phyloP scores from a whole-genome alignment of 1,284 basidiomycete species.

The Chiua sp. region DNA sequence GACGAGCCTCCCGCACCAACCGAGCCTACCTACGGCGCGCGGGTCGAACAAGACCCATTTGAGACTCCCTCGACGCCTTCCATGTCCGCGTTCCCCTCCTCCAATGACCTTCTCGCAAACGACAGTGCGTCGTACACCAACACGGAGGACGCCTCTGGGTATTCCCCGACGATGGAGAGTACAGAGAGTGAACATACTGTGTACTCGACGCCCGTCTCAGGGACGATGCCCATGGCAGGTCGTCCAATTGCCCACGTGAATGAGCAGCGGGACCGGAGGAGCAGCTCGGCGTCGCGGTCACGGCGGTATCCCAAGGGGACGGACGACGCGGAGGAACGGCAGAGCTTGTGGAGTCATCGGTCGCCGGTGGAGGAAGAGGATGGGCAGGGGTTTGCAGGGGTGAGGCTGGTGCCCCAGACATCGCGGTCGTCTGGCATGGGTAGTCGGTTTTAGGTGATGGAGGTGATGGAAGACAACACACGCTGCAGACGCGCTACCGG shows the following conservation, averaged over 20 bases:
- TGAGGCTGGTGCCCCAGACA: constrained; percentile 28
- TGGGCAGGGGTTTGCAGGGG: constrained; percentile 8
- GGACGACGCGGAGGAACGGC: constrained; percentile 33
- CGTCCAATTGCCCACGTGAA: constrained; percentile 5
- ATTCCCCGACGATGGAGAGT: constrained; percentile 15
- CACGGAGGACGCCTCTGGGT: background rate
- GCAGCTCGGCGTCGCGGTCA: constrained; percentile 33
- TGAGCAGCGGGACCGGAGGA: constrained; percentile 17
- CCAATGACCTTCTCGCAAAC: constrained; percentile 18
- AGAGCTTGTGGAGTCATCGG: constrained; percentile 31
- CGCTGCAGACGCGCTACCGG: background rate
- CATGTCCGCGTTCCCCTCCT: constrained; percentile 30
- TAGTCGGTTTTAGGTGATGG: constrained; percentile 21
- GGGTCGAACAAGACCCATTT: constrained; percentile 25
- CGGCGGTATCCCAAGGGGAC: constrained; percentile 32
- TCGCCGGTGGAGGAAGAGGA: constrained; percentile 28
- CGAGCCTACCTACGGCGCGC: constrained; percentile 15
- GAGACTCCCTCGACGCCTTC: constrained; percentile 35
- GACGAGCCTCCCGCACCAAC: constrained; percentile 39
- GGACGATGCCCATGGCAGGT: background rate
- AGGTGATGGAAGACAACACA: constrained; percentile 4
- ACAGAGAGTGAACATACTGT: constrained; percentile 22
- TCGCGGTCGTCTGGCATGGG: constrained; percentile 2
- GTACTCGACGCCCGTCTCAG: constrained; percentile 24
- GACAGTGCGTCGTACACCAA: constrained; percentile 5